phyloP scores from a whole-genome alignment of 306 rosid species.

The barrel medic (Medicago truncatula) region MtrunA17r5.0-ANR NC_053046.1:38375001-38375500 shows the following conservation, averaged over 20 bases:
- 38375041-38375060: constrained; percentile 42
- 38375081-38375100: constrained; percentile 22
- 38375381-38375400: constrained; percentile 36
- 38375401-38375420: constrained; percentile 6
- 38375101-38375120: background rate
- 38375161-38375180: background rate
- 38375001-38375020: constrained; percentile 39
- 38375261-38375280: background rate
- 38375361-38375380: background rate
- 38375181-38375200: background rate
- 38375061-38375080: constrained; percentile 28
- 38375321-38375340: background rate
- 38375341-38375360: constrained; percentile 27
- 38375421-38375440: constrained; percentile 25
- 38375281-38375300: background rate
- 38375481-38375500: constrained; percentile 16
- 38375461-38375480: constrained; percentile 11
- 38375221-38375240: background rate
- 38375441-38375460: constrained; percentile 18
- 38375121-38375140: background rate
- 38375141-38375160: too few relatives aligned
- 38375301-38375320: background rate
- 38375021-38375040: constrained; percentile 17
- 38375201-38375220: background rate
- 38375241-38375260: background rate